Percentiles rank a stretch among this genome's conserved stretches.
Evolutionary conservation across 2,329 filamentous ascomycete species (phyloP).

Genomic region (Escovopsis sp.): DNA sequence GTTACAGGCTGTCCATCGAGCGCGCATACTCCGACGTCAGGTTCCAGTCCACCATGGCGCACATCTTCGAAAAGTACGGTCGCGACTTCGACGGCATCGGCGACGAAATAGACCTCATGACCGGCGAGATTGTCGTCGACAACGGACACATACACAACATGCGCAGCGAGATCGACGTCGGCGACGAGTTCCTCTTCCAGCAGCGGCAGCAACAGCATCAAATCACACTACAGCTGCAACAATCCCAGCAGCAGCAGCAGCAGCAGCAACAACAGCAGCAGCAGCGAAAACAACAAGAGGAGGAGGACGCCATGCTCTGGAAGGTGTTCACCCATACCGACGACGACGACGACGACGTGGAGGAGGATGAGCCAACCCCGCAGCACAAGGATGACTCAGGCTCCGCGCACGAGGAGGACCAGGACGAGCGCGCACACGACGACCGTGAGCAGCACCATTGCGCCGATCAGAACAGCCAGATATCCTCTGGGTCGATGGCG

Average conservation of each 20-base stretch:
- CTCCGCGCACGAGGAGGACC: constrained; percentile 3
- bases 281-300: too few species aligned
- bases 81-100: constrained; percentile 69
- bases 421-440: background rate
- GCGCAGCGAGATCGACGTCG: constrained; percentile 41
- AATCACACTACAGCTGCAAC: too few species aligned
- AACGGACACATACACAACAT: constrained; percentile 64
- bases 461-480: constrained; percentile 5
- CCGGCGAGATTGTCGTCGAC: constrained; percentile 71
- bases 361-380: constrained; percentile 5
- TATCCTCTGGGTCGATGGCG: constrained; percentile 1
- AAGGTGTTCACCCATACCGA: constrained; percentile 1
- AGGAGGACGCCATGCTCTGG: too few species aligned
- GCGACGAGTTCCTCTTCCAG: constrained; percentile 9
- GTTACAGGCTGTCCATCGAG: constrained; percentile 43
- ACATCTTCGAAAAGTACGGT: constrained; percentile 79
- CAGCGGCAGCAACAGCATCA: background rate
- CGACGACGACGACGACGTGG: constrained; percentile 21
- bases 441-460: constrained; percentile 6
- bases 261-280: too few species aligned
- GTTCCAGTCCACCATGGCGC: constrained; percentile 72
- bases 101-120: constrained; percentile 78
- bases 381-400: constrained; percentile 1
- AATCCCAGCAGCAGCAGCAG: too few species aligned
- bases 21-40: constrained; percentile 53